These are phyloP conservation scores for Sporothrix phasma DNA, from an alignment of 2,329 filamentous ascomycete species.

Conservation along the genomic window DNA sequence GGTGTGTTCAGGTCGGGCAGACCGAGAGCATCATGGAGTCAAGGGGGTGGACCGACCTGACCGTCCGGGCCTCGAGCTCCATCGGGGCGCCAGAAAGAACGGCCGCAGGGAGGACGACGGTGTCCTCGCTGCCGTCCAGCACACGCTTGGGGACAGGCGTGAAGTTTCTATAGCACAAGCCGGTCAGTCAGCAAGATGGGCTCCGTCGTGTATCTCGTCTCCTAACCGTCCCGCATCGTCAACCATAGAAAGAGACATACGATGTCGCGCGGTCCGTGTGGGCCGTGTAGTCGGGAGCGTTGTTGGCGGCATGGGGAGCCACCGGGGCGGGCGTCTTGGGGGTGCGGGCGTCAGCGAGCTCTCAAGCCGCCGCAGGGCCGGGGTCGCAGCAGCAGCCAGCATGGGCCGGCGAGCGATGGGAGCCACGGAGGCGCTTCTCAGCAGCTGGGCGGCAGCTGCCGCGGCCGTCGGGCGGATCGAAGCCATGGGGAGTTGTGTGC, in stretches of 20 bases:
- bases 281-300: slow-evolving; percentile 73
- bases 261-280: slow-evolving; percentile 83
- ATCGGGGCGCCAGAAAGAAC: slow-evolving; percentile 85
- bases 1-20: no score
- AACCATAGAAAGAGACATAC: slow-evolving; percentile 50
- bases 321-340: slow-evolving; percentile 25
- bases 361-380: slow-evolving; percentile 44
- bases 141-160: slow-evolving; percentile 83
- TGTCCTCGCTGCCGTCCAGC: slow-evolving; percentile 82
- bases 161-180: slow-evolving; percentile 54
- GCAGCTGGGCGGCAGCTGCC: slow-evolving; percentile 41
- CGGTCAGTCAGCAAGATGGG: not conserved
- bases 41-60: slow-evolving; percentile 55
- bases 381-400: slow-evolving; percentile 29
- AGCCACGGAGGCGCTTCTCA: slow-evolving; percentile 33
- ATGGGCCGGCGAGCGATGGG: slow-evolving; percentile 17
- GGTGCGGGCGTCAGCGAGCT: slow-evolving; percentile 39
- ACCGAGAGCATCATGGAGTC: not conserved
- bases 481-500: slow-evolving; percentile 41
- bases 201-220: not conserved
- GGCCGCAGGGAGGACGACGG: slow-evolving; percentile 65
- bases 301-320: slow-evolving; percentile 34
- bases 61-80: slow-evolving; percentile 86
- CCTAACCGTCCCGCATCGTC: not conserved
- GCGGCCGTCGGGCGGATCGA: slow-evolving; percentile 50